Evolutionary conservation across 2,329 filamentous ascomycete genomes (phyloP), one percentile per base, ranked within the genome.

Genomic region (Zymoseptoria crescenta): DNA sequence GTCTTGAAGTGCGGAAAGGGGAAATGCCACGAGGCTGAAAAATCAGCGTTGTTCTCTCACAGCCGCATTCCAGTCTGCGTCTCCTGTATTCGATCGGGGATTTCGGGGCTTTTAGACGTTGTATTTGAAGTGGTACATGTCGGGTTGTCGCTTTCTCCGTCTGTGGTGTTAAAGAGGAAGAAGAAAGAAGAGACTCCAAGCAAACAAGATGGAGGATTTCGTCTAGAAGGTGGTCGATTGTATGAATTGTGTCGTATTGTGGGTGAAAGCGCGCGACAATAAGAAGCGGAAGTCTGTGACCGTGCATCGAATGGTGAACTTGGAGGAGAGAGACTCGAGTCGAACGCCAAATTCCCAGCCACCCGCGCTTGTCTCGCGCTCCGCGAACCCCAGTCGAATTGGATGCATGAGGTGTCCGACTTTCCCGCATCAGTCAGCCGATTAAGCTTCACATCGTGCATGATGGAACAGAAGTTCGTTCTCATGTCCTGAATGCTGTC

Each of bases 21-120:
- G 35, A 19, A 41, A 16, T 35, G 55, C 52, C 55, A 16, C 55
- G 49, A 49, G 52, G 52, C 41, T 30, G 10, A 29, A 53, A 4
- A 13, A 20, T 29, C 49, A 28, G 28, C 56, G 56, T 45, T 45
- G 30, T 45, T 50, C 21, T 58, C 24, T 41, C 50, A 58, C 41
- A 13, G 4, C 35, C 35, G 60, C 54, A 59, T 62, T 58, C 54
- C 57, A 55, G 4, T 45, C 35, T 45, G 35, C 35, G 13, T 45
- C 2, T 45, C 35, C 35, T 45, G 35, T 45, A 16, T 45, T 45
- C 9, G 35, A 7, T 45, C 35, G 35, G 35, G 35, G 35, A 16
- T n/a, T n/a, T 16, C 16, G 35, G 35, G 13, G 35, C 9, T 13
- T 45, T 41, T 16, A 45, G n/a, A 45, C 13, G 35, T 45, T 3